Evolutionary conservation across 2,329 filamentous ascomycete species (phyloP).

Genomic region (Lasiodiplodia gonubiensis): DNA sequence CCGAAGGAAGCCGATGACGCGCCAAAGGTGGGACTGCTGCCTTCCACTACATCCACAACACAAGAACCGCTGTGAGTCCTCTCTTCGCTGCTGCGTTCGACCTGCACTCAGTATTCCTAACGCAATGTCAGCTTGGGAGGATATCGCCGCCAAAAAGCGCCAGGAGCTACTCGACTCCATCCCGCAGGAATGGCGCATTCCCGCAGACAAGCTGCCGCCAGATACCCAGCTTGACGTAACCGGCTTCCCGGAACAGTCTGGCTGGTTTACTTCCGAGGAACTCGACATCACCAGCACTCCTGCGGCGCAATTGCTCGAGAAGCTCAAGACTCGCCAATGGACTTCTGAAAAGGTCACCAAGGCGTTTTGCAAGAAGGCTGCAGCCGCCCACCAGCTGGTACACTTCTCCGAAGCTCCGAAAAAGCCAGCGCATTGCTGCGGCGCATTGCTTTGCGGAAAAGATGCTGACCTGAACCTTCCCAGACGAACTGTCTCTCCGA

Average conservation of each 20-base stretch:
- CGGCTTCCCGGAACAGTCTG: conserved; percentile 60
- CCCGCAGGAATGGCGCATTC: conserved; percentile 27
- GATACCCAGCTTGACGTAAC: conserved; percentile 62
- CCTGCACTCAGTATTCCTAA: conserved; percentile 2
- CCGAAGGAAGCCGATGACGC: conserved; percentile 20
- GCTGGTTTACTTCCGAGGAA: conserved; percentile 63
- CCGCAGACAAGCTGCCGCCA: conserved; percentile 56
- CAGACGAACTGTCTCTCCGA: conserved; percentile 67
- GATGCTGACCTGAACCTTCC: not conserved
- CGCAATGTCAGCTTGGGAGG: conserved; percentile 37
- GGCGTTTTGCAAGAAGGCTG: conserved; percentile 61
- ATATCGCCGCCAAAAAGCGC: conserved; percentile 42
- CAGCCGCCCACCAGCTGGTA: conserved; percentile 62
- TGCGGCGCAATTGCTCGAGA: conserved; percentile 49
- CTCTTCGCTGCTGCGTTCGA: not conserved
- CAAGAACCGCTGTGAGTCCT: conserved; percentile 10
- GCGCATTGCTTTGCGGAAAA: not conserved
- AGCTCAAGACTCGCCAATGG: conserved; percentile 52
- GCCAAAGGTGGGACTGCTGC: conserved; percentile 25
- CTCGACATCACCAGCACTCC: conserved; percentile 56
- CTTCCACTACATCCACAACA: not conserved
- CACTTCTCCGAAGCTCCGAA: not conserved
- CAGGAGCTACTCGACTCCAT: conserved; percentile 32
- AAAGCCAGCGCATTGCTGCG: not conserved
- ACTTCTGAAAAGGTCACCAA: conserved; percentile 58